phyloP scores from a whole-genome alignment of 2,329 filamentous ascomycete species.

The Stagonosporopsis chrysanthemi region DNA sequence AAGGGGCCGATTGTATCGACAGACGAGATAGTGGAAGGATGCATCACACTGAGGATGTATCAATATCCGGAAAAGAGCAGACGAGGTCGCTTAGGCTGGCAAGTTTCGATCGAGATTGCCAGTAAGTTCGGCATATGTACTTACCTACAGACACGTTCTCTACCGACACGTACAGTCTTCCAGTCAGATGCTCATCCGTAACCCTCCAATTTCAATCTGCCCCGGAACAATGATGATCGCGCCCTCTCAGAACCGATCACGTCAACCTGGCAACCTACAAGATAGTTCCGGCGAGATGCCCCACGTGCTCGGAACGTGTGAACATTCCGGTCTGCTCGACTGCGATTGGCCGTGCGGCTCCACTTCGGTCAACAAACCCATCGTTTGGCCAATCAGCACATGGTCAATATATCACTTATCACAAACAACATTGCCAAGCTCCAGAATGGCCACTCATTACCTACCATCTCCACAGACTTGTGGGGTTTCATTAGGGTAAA shows the following conservation, averaged over 20 bases:
- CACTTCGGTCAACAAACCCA: neutral
- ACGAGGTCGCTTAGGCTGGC: too few species aligned
- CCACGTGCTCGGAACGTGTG: constrained; percentile 12
- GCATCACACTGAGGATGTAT: neutral
- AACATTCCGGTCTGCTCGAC: neutral
- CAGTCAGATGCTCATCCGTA: too few species aligned
- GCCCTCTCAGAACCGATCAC: too few species aligned
- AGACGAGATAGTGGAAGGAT: neutral
- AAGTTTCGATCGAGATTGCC: neutral
- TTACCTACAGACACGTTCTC: neutral
- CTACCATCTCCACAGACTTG: neutral
- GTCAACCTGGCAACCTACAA: neutral
- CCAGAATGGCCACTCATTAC: neutral
- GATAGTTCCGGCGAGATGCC: constrained; percentile 28
- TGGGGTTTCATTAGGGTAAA: neutral
- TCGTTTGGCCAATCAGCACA: neutral
- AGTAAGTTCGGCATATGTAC: neutral
- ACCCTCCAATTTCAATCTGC: neutral
- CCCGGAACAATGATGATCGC: neutral
- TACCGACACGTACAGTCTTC: too few species aligned
- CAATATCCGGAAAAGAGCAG: neutral
- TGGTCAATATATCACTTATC: neutral
- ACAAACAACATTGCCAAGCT: neutral
- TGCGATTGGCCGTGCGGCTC: neutral
- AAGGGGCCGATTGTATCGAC: neutral